phyloP scores from a whole-genome alignment of 148 eudicot species.

The Amaranthus hypochondriacus region DNA sequence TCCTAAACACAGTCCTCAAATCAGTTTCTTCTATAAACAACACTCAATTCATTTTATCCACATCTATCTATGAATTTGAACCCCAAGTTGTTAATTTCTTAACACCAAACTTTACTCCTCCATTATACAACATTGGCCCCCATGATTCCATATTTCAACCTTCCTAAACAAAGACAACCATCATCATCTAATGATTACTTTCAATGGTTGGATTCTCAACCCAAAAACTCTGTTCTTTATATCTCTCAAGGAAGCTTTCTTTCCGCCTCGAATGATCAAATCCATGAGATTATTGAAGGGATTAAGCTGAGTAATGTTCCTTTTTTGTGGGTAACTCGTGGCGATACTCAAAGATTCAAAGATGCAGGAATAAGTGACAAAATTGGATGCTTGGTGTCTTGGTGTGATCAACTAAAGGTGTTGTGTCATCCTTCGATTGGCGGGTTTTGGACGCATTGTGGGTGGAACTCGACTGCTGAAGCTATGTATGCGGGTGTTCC shows the following conservation, averaged over 20 bases:
- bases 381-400: constrained; percentile 39
- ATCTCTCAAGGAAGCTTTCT: constrained; percentile 64
- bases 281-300: constrained; percentile 53
- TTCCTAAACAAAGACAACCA: background rate
- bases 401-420: constrained; percentile 51
- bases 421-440: constrained; percentile 44
- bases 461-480: constrained; percentile 59
- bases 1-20: constrained; percentile 8
- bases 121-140: constrained; percentile 53
- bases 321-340: constrained; percentile 53
- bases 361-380: background rate
- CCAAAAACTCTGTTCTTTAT: constrained; percentile 46
- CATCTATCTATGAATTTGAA: constrained; percentile 52
- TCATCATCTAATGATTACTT: constrained; percentile 21
- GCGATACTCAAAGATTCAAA: constrained; percentile 24
- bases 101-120: constrained; percentile 25
- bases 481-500: constrained; percentile 44
- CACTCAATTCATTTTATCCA: constrained; percentile 42
- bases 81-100: constrained; percentile 31
- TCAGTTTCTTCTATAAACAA: constrained; percentile 27
- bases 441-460: constrained; percentile 59
- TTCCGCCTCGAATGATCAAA: constrained; percentile 43
- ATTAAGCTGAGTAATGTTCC: constrained; percentile 43
- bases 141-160: constrained; percentile 39
- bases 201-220: constrained; percentile 32